Evolutionary conservation across 805 yeast genomes (phyloP).

Genomic region (Trichomonascus vanleenenianus): DNA sequence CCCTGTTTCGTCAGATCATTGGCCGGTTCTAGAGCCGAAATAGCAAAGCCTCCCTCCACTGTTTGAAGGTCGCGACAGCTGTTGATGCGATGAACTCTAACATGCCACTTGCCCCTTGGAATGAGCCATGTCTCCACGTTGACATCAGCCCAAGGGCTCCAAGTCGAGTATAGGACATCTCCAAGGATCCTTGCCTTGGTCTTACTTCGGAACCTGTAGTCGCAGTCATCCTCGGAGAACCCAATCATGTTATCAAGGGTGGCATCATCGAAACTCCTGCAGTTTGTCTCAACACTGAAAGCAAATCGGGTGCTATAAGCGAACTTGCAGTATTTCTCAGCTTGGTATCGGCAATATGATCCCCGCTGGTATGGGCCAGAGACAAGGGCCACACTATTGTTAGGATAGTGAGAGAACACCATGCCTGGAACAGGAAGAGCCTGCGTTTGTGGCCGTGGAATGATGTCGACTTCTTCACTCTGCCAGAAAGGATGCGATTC

Average conservation of each 20-base stretch:
- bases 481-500: slow-evolving; percentile 16
- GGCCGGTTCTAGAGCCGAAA: slow-evolving; percentile 4
- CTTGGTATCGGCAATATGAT: slow-evolving; percentile 12
- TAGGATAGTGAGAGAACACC: slow-evolving; percentile 12
- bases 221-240: slow-evolving; percentile 13
- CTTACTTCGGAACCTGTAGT: slow-evolving; percentile 8
- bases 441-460: slow-evolving; percentile 1
- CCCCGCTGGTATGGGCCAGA: slow-evolving; percentile 14
- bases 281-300: slow-evolving; percentile 14
- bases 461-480: slow-evolving; percentile 11
- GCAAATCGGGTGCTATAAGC: slow-evolving; percentile 21
- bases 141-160: slow-evolving; percentile 13
- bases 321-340: slow-evolving; percentile 21
- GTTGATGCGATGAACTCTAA: slow-evolving; percentile 13
- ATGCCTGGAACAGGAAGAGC: slow-evolving; percentile 11
- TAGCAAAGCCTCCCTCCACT: slow-evolving; percentile 17
- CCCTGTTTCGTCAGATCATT: slow-evolving; percentile 2
- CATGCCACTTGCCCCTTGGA: slow-evolving; percentile 13
- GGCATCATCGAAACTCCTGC: slow-evolving; percentile 9
- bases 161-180: slow-evolving; percentile 10
- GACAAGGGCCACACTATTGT: slow-evolving; percentile 9
- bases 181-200: slow-evolving; percentile 7
- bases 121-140: slow-evolving; percentile 14
- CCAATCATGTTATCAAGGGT: slow-evolving; percentile 16
- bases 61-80: slow-evolving; percentile 5